A percentile compares a stretch with the other conserved stretches of the same genome.
Conservation (phyloP, 495 filamentous ascomycete genomes). For the Massariosphaeria phaeospora region DNA sequence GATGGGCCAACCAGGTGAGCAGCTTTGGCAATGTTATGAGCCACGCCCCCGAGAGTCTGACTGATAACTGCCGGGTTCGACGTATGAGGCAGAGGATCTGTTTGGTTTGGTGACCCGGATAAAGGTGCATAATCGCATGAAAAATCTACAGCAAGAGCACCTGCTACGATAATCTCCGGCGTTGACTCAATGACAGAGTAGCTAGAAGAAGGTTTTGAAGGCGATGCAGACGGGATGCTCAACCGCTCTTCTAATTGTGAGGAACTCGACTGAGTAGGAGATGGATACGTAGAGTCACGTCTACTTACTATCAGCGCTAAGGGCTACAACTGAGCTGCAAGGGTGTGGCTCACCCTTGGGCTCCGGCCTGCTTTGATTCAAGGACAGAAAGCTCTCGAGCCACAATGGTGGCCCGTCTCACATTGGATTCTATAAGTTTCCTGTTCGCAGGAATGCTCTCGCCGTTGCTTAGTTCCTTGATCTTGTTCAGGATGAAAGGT, state of each 20-base stretch:
- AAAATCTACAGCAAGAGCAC: conserved; percentile 81
- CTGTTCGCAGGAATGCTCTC: conserved; percentile 70
- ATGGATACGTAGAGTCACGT: conserved; percentile 10
- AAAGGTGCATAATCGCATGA: conserved; percentile 69
- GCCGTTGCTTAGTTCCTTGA: conserved; percentile 72
- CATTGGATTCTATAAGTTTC: conserved; percentile 74
- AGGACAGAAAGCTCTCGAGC: conserved; percentile 70
- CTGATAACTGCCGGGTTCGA: conserved; percentile 79
- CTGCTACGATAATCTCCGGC: conserved; percentile 73
- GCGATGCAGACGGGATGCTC: not conserved
- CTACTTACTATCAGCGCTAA: conserved; percentile 33
- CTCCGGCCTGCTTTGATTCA: conserved; percentile 37
- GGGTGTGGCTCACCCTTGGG: conserved; percentile 28
- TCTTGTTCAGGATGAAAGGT: conserved; percentile 76
- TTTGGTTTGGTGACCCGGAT: conserved; percentile 30
- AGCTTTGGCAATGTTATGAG: conserved; percentile 83
- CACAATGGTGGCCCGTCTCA: conserved; percentile 70
- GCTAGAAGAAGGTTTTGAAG: conserved; percentile 1
- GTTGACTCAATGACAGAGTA: not conserved
- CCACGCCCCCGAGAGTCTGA: conserved; percentile 88
- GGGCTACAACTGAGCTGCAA: not conserved
- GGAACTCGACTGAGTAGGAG: conserved; percentile 11
- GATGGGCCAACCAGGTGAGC: conserved; percentile 57
- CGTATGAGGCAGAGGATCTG: conserved; percentile 60
- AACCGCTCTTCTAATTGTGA: not conserved